phyloP scores from a whole-genome alignment of 768 basidiomycete species.

The Xerocomus brunneocitrinus region DNA sequence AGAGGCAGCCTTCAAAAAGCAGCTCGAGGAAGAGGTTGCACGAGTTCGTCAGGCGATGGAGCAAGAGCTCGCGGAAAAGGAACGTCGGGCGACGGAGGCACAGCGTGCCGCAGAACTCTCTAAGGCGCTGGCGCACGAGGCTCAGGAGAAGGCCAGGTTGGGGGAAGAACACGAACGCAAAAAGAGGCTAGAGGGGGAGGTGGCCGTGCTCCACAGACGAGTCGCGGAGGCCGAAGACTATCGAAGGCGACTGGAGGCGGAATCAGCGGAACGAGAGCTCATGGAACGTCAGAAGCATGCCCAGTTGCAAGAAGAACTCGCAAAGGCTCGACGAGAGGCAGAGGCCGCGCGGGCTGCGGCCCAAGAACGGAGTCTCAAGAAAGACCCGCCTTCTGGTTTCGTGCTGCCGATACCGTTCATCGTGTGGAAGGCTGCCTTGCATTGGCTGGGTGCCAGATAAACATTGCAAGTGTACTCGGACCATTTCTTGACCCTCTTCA shows the following conservation, averaged over 20 bases:
- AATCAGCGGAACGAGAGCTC: slow-evolving; percentile 24
- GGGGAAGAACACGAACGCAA: slow-evolving; percentile 31
- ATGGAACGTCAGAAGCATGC: slow-evolving; percentile 25
- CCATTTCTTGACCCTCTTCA: background rate
- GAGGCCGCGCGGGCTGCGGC: slow-evolving; percentile 20
- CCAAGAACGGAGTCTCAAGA: slow-evolving; percentile 26
- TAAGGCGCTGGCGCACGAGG: slow-evolving; percentile 20
- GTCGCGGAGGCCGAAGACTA: slow-evolving; percentile 27
- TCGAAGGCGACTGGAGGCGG: slow-evolving; percentile 25
- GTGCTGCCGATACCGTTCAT: slow-evolving; percentile 32
- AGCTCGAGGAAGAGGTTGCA: slow-evolving; percentile 26
- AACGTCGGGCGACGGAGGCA: slow-evolving; percentile 22
- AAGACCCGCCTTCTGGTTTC: slow-evolving; percentile 27
- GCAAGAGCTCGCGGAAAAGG: slow-evolving; percentile 17
- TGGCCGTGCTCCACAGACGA: slow-evolving; percentile 23
- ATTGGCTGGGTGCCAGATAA: slow-evolving; percentile 30
- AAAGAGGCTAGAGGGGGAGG: slow-evolving; percentile 23
- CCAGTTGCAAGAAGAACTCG: slow-evolving; percentile 31
- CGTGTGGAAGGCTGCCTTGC: slow-evolving; percentile 31
- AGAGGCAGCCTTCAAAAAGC: slow-evolving; percentile 22
- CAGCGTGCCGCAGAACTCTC: slow-evolving; percentile 30
- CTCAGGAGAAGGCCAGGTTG: slow-evolving; percentile 27
- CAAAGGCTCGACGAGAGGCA: slow-evolving; percentile 25
- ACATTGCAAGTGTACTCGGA: background rate
- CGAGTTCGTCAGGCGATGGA: slow-evolving; percentile 23